Conservation (phyloP, 495 filamentous ascomycete species). For the Clohesyomyces aquaticus region DNA sequence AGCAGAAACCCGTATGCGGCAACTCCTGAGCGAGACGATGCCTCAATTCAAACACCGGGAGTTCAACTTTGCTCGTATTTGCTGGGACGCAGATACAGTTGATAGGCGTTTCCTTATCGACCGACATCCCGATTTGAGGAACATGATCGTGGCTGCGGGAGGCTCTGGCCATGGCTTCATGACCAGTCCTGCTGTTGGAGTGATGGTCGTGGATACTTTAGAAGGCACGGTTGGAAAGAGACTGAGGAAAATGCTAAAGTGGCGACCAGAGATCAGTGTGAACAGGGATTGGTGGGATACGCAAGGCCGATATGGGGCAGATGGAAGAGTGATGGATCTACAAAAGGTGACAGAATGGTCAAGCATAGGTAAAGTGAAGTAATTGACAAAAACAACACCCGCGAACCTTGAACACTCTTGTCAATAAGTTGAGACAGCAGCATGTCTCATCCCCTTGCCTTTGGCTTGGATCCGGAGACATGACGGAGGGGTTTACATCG, state of each 20-base stretch:
- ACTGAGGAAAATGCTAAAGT: conserved; percentile 52
- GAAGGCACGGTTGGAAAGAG: conserved; percentile 51
- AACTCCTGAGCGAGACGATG: conserved; percentile 56
- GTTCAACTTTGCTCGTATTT: conserved; percentile 56
- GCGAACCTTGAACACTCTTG: too few species aligned
- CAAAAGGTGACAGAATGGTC: conserved; percentile 49
- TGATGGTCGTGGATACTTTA: conserved; percentile 53
- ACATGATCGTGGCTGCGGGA: conserved; percentile 55
- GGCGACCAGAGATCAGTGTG: conserved; percentile 56
- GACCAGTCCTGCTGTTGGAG: conserved; percentile 56
- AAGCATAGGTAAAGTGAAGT: conserved; percentile 10
- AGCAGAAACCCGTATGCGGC: conserved; percentile 50
- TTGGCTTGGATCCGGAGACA: too few species aligned
- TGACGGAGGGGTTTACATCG: too few species aligned
- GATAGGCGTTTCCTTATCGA: conserved; percentile 58
- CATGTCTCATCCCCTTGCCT: too few species aligned
- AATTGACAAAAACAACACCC: too few species aligned
- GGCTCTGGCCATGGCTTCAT: conserved; percentile 59
- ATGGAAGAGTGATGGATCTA: conserved; percentile 54
- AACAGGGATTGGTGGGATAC: conserved; percentile 56
- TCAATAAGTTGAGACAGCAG: too few species aligned
- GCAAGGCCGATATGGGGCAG: conserved; percentile 55
- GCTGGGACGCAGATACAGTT: conserved; percentile 60
- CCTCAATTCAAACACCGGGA: conserved; percentile 54
- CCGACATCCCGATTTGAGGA: conserved; percentile 48